phyloP scores from a whole-genome alignment of 208 protist species.

The Trichomonas gallinae region DNA sequence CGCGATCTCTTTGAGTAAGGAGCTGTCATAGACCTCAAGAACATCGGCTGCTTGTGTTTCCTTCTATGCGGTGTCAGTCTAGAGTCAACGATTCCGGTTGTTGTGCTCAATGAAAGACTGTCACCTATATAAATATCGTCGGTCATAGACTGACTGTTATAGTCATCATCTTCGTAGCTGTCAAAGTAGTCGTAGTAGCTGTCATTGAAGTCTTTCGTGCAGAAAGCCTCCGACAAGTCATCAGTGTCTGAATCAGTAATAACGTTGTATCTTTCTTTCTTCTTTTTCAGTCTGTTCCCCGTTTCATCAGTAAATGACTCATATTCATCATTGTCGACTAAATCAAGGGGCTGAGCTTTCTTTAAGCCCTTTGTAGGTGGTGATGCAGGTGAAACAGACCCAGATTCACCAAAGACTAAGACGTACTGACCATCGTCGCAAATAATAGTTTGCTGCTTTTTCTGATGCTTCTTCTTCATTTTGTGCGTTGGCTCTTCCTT shows the following conservation, averaged over 20 bases:
- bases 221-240: not conserved
- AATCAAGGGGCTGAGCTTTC: not conserved
- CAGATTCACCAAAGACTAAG: not conserved
- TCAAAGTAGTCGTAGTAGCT: not conserved
- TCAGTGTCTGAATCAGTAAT: not conserved
- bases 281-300: not conserved
- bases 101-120: not conserved
- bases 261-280: not conserved
- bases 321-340: not conserved
- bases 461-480: not conserved
- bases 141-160: not conserved
- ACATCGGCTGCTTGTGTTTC: not conserved
- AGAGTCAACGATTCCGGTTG: not conserved
- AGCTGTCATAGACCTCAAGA: not conserved
- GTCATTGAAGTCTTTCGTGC: not conserved
- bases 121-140: not conserved
- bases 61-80: not conserved
- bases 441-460: not conserved
- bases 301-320: not conserved
- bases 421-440: not conserved
- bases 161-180: not conserved
- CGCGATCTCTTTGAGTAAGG: not conserved
- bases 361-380: not conserved
- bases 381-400: not conserved
- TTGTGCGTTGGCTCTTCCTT: not conserved